Evolutionary conservation across 2,329 filamentous ascomycete genomes (phyloP), one percentile per base, ranked within the genome.

Genomic region (Thelonectria olida): DNA sequence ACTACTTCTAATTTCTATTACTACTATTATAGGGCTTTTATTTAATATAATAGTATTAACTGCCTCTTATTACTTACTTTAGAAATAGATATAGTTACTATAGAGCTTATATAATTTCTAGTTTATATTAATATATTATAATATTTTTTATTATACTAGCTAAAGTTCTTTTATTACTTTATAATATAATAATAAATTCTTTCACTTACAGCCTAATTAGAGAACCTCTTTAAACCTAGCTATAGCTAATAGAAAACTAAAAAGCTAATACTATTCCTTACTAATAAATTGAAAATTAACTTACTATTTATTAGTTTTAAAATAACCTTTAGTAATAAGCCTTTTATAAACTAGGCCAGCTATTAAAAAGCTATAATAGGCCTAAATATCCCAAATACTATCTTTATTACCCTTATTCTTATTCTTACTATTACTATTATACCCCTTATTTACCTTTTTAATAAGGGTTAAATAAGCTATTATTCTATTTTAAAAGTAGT

Each of bases 121-220:
- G 17, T 54, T 13, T 4, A 45, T 45, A n/a, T 45, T 45, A 10
- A 47, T 36, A 5, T 17, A 10, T n/a, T 12, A 12, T 17, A 54
- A 17, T 9, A 17, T 54, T 17, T 54, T 54, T 23, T 13, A 54
- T 7, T 12, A 17, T n/a, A 17, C 15, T 31, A 45, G 39, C 23
- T 45, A 17, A 13, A 54, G 51, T n/a, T 54, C 27, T 13, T 31
- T 15, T 12, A 54, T 54, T 2, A 19, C 39, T 36, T 54, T 13
- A 19, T 54, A 36, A 22, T 54, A n/a, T 54, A 54, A 17, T 45
- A 13, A 54, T 45, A 12, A 39, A 20, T 34, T 54, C 12, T 54
- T 54, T 10, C 12, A 12, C 23, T 54, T 54, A n/a, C n/a, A 12
- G 15, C 23, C 51, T 15, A 6, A 19, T 23, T 31, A 19, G 10